Base-by-base conservation (phyloP, 169 alveolate genomes). In the Cryptosporidium canis region DNA sequence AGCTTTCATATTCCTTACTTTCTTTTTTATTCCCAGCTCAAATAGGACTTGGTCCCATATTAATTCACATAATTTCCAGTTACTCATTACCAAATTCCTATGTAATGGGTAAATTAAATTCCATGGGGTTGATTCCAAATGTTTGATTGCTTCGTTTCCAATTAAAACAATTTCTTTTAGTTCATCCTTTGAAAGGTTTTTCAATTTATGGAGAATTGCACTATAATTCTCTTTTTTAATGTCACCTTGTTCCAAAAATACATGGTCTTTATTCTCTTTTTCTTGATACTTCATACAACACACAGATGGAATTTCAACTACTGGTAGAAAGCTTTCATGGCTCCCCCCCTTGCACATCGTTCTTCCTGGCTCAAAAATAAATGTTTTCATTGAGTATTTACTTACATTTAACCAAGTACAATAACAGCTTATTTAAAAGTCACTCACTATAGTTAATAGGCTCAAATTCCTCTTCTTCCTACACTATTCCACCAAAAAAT, bases 251-350 rank as follows among this genome's bases (percentile, higher is more conserved):
- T 67, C 27, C 3, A 8, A 41, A 33, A 14, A 1, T 35, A 4
- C 12, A 31, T 61, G 35, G 7, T 61, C 45, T n/a, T 4, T 29
- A 12, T 51, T 51, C 29, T 48, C 84, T 27, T 51, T 70, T 11
- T 47, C 64, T 2, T 4, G 3, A 14, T 51, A 41, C 2, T 27
- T 56, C 18, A 77, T 21, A 33, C 37, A 77, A 41, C 87, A 77
- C 27, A 77, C 87, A 12, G 87, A 58, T 39, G 87, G 87, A 24
- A 77, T 58, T 63, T 77, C 87, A 21, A 77, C 72, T 11, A 37
- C 16, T 37, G 87, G 87, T 4, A 77, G 14, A 8, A 39, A 16
- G n/a, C 39, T 41, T 41, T 61, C 87, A 63, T n/a, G 29, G 24
- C 29, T 41, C 18, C 77, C 87, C 18, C 77, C 87, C 35, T 45